Percentiles rank a stretch among this genome's conserved stretches.
phyloP scores from a whole-genome alignment of 1,284 basidiomycete species.

The Moesziomyces sp. region DNA sequence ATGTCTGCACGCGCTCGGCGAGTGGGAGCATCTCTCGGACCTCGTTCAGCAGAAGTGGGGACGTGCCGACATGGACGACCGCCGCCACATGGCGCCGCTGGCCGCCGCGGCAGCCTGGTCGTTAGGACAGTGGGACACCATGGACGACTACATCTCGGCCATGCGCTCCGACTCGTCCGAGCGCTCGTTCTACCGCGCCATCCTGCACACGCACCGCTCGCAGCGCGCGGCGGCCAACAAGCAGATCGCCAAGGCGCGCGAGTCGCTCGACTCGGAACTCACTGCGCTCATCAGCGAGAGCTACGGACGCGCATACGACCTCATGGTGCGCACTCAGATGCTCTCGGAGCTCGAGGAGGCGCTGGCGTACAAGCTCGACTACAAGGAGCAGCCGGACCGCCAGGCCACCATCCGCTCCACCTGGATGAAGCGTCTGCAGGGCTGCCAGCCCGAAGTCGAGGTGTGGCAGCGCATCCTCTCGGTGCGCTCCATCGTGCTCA shows the following conservation, averaged over 20 bases:
- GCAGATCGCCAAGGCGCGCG: slow-evolving; percentile 94
- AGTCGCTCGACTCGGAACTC: slow-evolving; percentile 90
- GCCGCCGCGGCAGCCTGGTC: slow-evolving; percentile 98
- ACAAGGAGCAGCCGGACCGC: slow-evolving; percentile 83
- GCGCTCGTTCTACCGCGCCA: slow-evolving; percentile 94
- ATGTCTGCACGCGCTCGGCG: slow-evolving; percentile 94
- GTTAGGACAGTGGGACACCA: slow-evolving; percentile 93
- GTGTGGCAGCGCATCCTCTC: slow-evolving; percentile 99
- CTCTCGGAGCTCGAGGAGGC: slow-evolving; percentile 98
- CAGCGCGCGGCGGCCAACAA: slow-evolving; percentile 90
- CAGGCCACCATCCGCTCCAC: slow-evolving; percentile 66
- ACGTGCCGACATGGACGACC: slow-evolving; percentile 83
- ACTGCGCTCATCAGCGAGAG: slow-evolving; percentile 93
- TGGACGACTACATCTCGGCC: slow-evolving; percentile 95
- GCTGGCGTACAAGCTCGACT: slow-evolving; percentile 83
- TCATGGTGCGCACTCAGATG: slow-evolving; percentile 98
- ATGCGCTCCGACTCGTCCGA: slow-evolving; percentile 96
- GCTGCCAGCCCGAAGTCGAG: slow-evolving; percentile 97
- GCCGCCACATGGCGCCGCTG: slow-evolving; percentile 91
- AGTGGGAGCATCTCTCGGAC: slow-evolving; percentile 91
- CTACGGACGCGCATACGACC: slow-evolving; percentile 92
- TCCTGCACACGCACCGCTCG: slow-evolving; percentile 93
- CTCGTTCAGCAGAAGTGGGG: slow-evolving; percentile 92
- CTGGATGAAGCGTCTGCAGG: slow-evolving; percentile 77
- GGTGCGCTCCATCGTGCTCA: slow-evolving; percentile 91